Evolutionary conservation across 768 basidiomycete species (phyloP).

Genomic region (Tephrocybe sp.): DNA sequence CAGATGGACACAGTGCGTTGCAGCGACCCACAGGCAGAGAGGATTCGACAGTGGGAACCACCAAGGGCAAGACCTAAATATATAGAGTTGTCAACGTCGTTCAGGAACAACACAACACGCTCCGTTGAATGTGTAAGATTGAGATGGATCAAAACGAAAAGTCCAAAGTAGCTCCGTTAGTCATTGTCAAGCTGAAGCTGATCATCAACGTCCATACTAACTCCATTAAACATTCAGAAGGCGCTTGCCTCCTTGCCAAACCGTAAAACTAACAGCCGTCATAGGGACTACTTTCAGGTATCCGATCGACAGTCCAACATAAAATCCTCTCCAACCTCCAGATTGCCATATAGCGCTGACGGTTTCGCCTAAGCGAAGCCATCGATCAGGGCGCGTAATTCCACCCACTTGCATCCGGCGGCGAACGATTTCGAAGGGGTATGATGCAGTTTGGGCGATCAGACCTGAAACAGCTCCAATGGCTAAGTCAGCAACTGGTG

Average conservation of each 20-base stretch:
- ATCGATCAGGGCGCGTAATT: slow-evolving; percentile 70
- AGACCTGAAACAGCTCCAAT: slow-evolving; percentile 88
- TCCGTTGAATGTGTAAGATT: slow-evolving; percentile 6
- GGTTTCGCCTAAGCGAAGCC: slow-evolving; percentile 82
- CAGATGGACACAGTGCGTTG: background rate
- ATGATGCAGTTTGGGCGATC: slow-evolving; percentile 85
- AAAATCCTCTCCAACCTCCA: slow-evolving; percentile 87
- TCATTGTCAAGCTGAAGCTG: background rate
- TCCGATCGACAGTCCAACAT: slow-evolving; percentile 87
- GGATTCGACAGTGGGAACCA: background rate
- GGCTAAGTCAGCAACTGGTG: slow-evolving; percentile 63
- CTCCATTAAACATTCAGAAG: slow-evolving; percentile 40
- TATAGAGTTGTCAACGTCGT: slow-evolving; percentile 13
- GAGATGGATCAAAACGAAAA: slow-evolving; percentile 10
- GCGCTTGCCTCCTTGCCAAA: slow-evolving; percentile 84
- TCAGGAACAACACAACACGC: slow-evolving; percentile 14
- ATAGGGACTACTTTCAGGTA: slow-evolving; percentile 95
- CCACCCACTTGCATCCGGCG: slow-evolving; percentile 96
- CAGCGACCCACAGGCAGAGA: background rate
- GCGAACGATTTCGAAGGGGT: slow-evolving; percentile 93
- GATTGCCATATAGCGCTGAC: slow-evolving; percentile 60
- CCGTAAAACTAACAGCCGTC: slow-evolving; percentile 89
- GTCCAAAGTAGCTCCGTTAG: slow-evolving; percentile 8
- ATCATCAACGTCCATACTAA: slow-evolving; percentile 18
- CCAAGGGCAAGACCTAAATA: slow-evolving; percentile 3